Percentiles rank a stretch among this genome's conserved stretches.
Conservation (phyloP, 345 rosid species). For the Brassica carinata region DNA sequence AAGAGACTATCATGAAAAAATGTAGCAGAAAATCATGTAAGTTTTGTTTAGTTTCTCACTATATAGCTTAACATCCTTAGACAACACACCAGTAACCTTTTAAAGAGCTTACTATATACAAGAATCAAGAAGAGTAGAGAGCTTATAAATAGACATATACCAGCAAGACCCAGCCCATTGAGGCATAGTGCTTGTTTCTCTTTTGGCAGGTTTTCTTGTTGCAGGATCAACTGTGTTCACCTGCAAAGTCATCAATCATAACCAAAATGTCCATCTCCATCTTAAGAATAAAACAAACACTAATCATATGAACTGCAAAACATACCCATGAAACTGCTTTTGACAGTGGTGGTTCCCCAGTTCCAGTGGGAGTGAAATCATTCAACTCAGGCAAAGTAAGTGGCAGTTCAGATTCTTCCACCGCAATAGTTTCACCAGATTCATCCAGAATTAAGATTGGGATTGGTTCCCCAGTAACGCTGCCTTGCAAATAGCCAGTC, state of each 20-base stretch:
- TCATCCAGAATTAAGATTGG: constrained; percentile 78
- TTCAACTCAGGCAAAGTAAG: constrained; percentile 84
- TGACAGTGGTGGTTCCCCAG: constrained; percentile 91
- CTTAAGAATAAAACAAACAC: background rate
- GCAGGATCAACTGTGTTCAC: constrained; percentile 60
- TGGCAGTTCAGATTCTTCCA: constrained; percentile 76
- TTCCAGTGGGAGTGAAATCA: constrained; percentile 90
- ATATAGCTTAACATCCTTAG: background rate
- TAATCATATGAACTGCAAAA: constrained; percentile 8
- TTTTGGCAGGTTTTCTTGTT: constrained; percentile 71
- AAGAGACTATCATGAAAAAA: constrained; percentile 15
- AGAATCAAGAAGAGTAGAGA: constrained; percentile 6
- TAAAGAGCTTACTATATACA: constrained; percentile 4
- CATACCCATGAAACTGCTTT: constrained; percentile 87
- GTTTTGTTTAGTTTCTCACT: background rate
- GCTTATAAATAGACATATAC: constrained; percentile 41
- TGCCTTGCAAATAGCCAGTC: constrained; percentile 99
- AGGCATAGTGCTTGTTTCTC: constrained; percentile 99
- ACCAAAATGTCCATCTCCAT: background rate
- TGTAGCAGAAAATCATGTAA: background rate
- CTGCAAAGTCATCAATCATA: constrained; percentile 43
- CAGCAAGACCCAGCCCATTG: constrained; percentile 99
- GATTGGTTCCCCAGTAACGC: constrained; percentile 97
- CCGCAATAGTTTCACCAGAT: constrained; percentile 64
- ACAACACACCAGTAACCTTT: background rate